These are phyloP conservation scores for Fusarium algeriense DNA, from an alignment of 2,329 filamentous ascomycete genomes.

Conservation along the genomic window DNA sequence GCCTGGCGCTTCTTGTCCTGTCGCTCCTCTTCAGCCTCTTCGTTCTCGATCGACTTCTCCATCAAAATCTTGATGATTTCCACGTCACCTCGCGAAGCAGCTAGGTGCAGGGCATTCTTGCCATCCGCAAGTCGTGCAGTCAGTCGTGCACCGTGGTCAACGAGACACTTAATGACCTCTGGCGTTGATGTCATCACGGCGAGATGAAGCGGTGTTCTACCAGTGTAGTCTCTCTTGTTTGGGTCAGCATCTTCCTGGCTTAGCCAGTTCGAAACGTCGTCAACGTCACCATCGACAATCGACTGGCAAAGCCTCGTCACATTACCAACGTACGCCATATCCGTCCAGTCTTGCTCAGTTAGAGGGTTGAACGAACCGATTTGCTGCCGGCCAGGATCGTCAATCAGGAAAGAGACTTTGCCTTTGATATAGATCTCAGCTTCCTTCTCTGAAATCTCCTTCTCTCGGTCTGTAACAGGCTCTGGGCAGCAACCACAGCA, in stretches of 20 bases:
- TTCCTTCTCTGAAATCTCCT: slow-evolving; percentile 77
- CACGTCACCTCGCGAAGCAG: slow-evolving; percentile 74
- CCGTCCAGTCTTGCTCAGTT: slow-evolving; percentile 86
- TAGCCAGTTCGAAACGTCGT: slow-evolving; percentile 78
- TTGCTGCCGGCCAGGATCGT: slow-evolving; percentile 83
- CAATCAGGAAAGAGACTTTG: slow-evolving; percentile 78
- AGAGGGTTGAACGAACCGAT: slow-evolving; percentile 82
- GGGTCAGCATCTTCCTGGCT: slow-evolving; percentile 75
- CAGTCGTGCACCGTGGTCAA: slow-evolving; percentile 79
- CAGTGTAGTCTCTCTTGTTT: slow-evolving; percentile 81
- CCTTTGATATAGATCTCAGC: slow-evolving; percentile 82
- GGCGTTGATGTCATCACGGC: slow-evolving; percentile 76
- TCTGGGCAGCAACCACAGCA: slow-evolving; percentile 85
- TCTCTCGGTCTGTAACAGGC: slow-evolving; percentile 77
- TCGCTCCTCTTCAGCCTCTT: slow-evolving; percentile 73
- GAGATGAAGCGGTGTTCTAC: slow-evolving; percentile 82
- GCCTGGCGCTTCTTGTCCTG: slow-evolving; percentile 62
- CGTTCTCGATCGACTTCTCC: slow-evolving; percentile 79
- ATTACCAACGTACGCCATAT: slow-evolving; percentile 90
- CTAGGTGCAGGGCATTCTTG: slow-evolving; percentile 84
- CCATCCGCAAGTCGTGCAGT: slow-evolving; percentile 83
- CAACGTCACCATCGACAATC: slow-evolving; percentile 79
- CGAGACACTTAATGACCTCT: slow-evolving; percentile 76
- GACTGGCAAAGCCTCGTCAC: slow-evolving; percentile 82
- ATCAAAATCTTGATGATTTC: slow-evolving; percentile 80